Percentiles rank a stretch among this genome's conserved stretches.
These are phyloP conservation scores for Arachis hypogaea DNA, from an alignment of 306 rosid species.

Conservation along the genomic window DNA sequence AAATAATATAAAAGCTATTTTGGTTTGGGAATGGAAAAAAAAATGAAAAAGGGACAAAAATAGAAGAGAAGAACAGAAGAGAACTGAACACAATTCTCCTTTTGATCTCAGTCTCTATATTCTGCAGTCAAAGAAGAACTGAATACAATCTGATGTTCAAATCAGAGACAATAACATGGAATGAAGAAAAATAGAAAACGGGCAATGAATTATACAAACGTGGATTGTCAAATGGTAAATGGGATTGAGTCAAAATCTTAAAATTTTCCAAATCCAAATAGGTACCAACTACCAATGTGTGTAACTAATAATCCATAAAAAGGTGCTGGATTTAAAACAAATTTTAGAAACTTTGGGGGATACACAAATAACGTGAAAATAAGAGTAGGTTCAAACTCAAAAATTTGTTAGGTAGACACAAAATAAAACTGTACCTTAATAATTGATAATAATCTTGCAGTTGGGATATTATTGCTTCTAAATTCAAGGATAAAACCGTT, in stretches of 20 bases:
- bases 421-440: constrained; percentile 11
- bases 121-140: constrained; percentile 37
- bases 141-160: constrained; percentile 29
- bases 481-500: constrained; percentile 48
- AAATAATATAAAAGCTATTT: no score
- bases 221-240: not conserved
- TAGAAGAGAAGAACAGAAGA: no score
- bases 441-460: no score
- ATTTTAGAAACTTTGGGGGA: not conserved
- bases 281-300: not conserved
- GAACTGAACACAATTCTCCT: not conserved
- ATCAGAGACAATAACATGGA: constrained; percentile 26
- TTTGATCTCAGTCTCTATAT: constrained; percentile 41
- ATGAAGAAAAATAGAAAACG: constrained; percentile 15
- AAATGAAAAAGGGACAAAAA: no score
- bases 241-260: constrained; percentile 33
- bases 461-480: no score
- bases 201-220: constrained; percentile 25
- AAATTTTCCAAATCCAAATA: constrained; percentile 26
- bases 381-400: not conserved
- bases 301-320: constrained; percentile 31
- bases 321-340: constrained; percentile 32
- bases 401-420: not conserved
- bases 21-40: no score
- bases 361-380: constrained; percentile 15